Conservation (phyloP, 2,329 filamentous ascomycete species). For the Cladosporium oxysporum region DNA sequence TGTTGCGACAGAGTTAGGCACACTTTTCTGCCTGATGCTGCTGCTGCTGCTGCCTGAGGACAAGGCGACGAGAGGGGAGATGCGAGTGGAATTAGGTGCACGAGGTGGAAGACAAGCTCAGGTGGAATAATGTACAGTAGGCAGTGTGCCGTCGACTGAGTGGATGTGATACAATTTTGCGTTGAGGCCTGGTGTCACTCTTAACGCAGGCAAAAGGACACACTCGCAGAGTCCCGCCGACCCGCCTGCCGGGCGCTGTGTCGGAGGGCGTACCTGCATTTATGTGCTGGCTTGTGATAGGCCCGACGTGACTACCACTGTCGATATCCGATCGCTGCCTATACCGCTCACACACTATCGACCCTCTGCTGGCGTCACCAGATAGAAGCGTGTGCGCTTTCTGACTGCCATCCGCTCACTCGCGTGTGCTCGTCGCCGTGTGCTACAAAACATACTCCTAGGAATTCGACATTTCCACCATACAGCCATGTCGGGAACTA, state of each 20-base stretch:
- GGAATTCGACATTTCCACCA: background rate
- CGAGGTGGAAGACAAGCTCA: background rate
- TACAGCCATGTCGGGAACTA: slow-evolving; percentile 1
- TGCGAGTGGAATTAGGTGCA: background rate
- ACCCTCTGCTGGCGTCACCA: background rate
- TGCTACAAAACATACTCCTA: background rate
- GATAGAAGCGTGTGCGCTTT: background rate
- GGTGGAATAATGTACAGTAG: background rate
- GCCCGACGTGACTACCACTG: background rate
- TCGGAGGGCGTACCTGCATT: slow-evolving; percentile 1
- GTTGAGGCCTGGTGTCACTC: background rate
- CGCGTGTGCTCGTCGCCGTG: background rate
- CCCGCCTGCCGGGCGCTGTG: background rate
- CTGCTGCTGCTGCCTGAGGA: background rate
- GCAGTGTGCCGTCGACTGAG: background rate
- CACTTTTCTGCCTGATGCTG: background rate
- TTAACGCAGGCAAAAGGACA: background rate
- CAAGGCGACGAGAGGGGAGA: background rate
- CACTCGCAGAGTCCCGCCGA: background rate
- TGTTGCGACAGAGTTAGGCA: background rate
- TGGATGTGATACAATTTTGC: background rate
- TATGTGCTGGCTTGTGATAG: slow-evolving; percentile 3
- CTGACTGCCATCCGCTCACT: background rate
- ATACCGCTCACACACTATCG: background rate
- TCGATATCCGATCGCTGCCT: background rate